Evolutionary conservation across 345 rosid species (phyloP), one percentile per base, ranked within the genome.

Genomic region (Eucalyptus melliodora): DNA sequence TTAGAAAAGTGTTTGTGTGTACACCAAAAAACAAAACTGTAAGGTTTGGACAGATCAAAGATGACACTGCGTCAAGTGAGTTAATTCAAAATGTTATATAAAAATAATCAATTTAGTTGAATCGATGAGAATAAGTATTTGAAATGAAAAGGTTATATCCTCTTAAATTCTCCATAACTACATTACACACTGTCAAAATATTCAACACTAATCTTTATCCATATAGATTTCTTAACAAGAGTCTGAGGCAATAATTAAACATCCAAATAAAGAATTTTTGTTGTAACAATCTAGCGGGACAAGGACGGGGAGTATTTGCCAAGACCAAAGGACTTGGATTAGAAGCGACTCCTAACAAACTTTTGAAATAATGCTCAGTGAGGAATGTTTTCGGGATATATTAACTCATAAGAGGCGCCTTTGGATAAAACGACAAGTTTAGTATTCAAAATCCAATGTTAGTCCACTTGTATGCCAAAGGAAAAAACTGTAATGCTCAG

Each of bases 231-330:
- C 6, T n/a, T 15, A n/a, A 65, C 11, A 0, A 4, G 21, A 15
- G 77, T 15, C 3, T 0, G 5, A 65, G 19, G 40, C 37, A 65
- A 8, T 16, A 8, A 16, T 65, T 65, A 8, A n/a, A 65, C 19
- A n/a, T 65, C 34, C 11, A 65, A n/a, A 65, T n/a, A n/a, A 7
- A 65, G 11, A 65, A 65, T 15, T n/a, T 65, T 65, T 65, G 77
- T 65, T 65, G 77, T 15, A n/a, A n/a, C 10, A 31, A n/a, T n/a
- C 37, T 5, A 8, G 19, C 31, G 0, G 0, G 3, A 62, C 4
- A 0, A 27, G 69, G 69, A 27, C 0, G 10, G 9, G 9, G 37
- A 16, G 11, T 15, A 34, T 65, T 7, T 3, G 72, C 37, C 3
- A 6, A 8, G 37, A 16, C 37, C 5, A 15, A 1, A 8, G 6